A percentile compares a stretch with the other conserved stretches of the same genome.
Evolutionary conservation across 805 yeast genomes (phyloP).

Genomic region (Sugiyamaella mastotermitis): DNA sequence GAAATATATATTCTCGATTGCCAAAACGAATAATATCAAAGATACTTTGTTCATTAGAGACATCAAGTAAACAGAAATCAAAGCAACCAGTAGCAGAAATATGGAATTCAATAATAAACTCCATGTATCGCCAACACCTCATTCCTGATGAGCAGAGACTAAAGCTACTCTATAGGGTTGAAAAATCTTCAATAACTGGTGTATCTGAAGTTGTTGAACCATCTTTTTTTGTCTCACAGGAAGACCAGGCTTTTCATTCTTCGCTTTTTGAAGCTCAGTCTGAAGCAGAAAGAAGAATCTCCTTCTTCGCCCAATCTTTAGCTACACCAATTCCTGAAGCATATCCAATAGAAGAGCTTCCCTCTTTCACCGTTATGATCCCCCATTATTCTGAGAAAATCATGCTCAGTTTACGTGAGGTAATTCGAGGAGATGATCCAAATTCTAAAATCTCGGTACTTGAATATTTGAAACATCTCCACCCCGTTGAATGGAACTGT

Average conservation of each 20-base stretch:
- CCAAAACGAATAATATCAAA: slow-evolving; percentile 75
- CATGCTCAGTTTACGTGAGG: slow-evolving; percentile 66
- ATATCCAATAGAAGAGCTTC: slow-evolving; percentile 60
- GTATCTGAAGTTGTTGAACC: slow-evolving; percentile 48
- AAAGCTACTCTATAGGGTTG: slow-evolving; percentile 41
- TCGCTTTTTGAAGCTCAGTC: slow-evolving; percentile 55
- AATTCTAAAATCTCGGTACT: slow-evolving; percentile 61
- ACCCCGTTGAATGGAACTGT: slow-evolving; percentile 72
- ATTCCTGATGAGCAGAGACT: slow-evolving; percentile 61
- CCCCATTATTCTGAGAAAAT: slow-evolving; percentile 88
- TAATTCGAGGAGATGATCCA: slow-evolving; percentile 62
- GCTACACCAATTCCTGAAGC: slow-evolving; percentile 82
- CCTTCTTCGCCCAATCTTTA: slow-evolving; percentile 85
- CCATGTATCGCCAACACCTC: slow-evolving; percentile 77
- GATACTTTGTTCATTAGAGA: slow-evolving; percentile 47
- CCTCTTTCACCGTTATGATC: slow-evolving; percentile 73
- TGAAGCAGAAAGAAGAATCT: slow-evolving; percentile 77
- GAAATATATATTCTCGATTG: slow-evolving; percentile 87
- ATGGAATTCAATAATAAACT: slow-evolving; percentile 77
- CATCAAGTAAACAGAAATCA: slow-evolving; percentile 34
- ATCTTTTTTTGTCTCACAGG: slow-evolving; percentile 72
- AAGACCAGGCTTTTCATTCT: slow-evolving; percentile 60
- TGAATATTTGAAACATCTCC: slow-evolving; percentile 69
- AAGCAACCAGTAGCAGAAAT: slow-evolving; percentile 58
- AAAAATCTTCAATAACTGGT: slow-evolving; percentile 38